phyloP scores from a whole-genome alignment of 2,329 filamentous ascomycete genomes.

The Cercospora citrullina region DNA sequence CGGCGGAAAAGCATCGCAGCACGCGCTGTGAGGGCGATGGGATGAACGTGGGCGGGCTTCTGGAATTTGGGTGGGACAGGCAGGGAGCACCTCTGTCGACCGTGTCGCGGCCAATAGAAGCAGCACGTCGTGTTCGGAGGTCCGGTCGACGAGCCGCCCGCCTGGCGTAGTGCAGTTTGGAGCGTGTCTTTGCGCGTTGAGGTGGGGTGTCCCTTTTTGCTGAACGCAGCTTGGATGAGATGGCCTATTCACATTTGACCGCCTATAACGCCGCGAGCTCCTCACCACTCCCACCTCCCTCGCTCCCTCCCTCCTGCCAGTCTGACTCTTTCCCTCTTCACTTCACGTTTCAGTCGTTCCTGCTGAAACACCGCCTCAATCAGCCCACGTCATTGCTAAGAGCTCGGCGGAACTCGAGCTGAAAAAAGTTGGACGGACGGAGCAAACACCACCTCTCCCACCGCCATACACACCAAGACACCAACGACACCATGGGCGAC shows the following conservation, averaged over 20 bases:
- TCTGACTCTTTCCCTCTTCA: neutral
- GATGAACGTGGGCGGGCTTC: neutral
- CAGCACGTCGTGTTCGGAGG: conserved; percentile 10
- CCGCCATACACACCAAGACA: neutral
- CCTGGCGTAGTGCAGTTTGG: neutral
- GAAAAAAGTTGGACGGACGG: conserved; percentile 2
- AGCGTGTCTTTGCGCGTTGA: neutral
- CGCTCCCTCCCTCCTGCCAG: neutral
- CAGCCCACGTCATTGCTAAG: neutral
- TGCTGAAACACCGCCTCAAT: conserved; percentile 6
- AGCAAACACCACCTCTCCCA: neutral
- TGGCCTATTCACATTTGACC: neutral
- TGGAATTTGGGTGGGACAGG: neutral
- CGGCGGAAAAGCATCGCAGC: neutral
- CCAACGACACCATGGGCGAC: conserved; percentile 57
- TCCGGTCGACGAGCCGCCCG: neutral
- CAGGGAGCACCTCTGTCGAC: neutral
- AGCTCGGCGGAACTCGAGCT: neutral
- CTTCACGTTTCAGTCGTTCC: conserved; percentile 3
- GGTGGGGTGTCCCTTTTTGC: conserved; percentile 1
- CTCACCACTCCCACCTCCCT: neutral
- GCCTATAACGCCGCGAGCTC: conserved; percentile 1
- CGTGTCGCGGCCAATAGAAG: conserved; percentile 7
- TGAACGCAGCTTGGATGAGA: neutral
- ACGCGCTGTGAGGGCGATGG: neutral